Percentiles rank a stretch among this genome's conserved stretches.
Conservation (phyloP, 2,329 filamentous ascomycete species). For the Diaporthe capsici region DNA sequence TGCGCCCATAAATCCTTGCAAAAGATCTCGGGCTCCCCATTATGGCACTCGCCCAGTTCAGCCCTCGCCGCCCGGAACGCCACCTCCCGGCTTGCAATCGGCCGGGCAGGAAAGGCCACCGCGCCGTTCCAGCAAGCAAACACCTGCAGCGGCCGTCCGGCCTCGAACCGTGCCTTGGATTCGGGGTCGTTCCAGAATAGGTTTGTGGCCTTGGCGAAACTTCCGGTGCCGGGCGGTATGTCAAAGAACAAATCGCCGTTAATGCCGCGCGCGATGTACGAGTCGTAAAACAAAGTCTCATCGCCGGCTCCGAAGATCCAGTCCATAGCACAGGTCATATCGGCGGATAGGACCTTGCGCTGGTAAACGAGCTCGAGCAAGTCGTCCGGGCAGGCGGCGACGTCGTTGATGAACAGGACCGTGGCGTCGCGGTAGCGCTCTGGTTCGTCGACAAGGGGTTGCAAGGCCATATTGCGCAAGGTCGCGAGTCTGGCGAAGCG, state of each 20-base stretch:
- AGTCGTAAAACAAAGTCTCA: slow-evolving; percentile 39
- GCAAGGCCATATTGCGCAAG: slow-evolving; percentile 15
- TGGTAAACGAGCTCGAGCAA: slow-evolving; percentile 66
- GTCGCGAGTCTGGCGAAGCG: slow-evolving; percentile 31
- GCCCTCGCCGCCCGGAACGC: slow-evolving; percentile 24
- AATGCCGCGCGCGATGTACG: slow-evolving; percentile 26
- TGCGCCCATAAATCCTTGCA: slow-evolving; percentile 66
- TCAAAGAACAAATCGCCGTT: slow-evolving; percentile 41
- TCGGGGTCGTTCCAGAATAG: slow-evolving; percentile 27
- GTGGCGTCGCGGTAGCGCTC: slow-evolving; percentile 51
- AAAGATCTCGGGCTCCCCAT: slow-evolving; percentile 66
- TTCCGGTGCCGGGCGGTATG: slow-evolving; percentile 31
- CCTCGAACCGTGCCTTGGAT: slow-evolving; percentile 14
- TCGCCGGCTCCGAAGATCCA: slow-evolving; percentile 31
- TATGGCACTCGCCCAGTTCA: slow-evolving; percentile 57
- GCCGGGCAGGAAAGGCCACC: slow-evolving; percentile 35
- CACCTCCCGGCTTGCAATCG: slow-evolving; percentile 21
- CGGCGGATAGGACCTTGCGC: slow-evolving; percentile 44
- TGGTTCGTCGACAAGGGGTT: slow-evolving; percentile 15
- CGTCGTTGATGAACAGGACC: slow-evolving; percentile 64
- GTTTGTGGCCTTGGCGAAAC: slow-evolving; percentile 19
- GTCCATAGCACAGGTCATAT: slow-evolving; percentile 42
- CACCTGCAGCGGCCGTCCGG: slow-evolving; percentile 38
- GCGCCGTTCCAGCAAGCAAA: slow-evolving; percentile 43
- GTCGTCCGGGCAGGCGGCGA: slow-evolving; percentile 63